Base-by-base conservation (phyloP, 2,329 filamentous ascomycete species). In the Pyrenochaeta sp. region DNA sequence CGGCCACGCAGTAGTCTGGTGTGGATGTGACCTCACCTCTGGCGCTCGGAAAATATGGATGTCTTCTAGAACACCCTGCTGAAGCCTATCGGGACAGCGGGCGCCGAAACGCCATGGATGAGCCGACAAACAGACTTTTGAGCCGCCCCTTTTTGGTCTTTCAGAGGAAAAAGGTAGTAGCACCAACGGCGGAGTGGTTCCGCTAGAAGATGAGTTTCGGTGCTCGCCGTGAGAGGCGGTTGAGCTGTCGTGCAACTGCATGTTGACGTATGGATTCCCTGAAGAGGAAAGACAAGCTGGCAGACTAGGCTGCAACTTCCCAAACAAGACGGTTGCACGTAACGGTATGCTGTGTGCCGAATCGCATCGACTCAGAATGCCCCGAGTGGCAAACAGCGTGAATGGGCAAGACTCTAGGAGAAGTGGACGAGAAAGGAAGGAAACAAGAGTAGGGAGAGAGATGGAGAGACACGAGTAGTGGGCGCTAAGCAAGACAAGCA, bases 61-160 rank as follows among this genome's bases (percentile, higher is more conserved):
- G 41, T 48, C 39, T 62, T 62, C 60, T 58, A 56, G 60, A 62
- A 62, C 43, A 33, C 30, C 6, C 35, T 21, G 44, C 50, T 51
- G n/a, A n/a, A 53, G 43, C 45, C 45, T 47, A 42, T 11, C 50
- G 45, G 45, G 30, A 17, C 6, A 20, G 11, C 11, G 1, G 21
- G 20, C 45, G 32, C 58, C 39, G 43, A 56, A 49, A 51, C 47
- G 44, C 48, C 45, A 40, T 49, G 17, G 37, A 20, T 6, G 14
- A 20, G 15, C 15, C 45, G 15, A 31, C 30, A 27, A 32, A 46
- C 40, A 43, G 33, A 41, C 21, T 45, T 40, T 20, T 45, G 18
- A 37, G 23, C 4, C 4, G 23, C 23, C 23, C 23, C n/a, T n/a
- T n/a, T n/a, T n/a, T n/a, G n/a, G n/a, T n/a, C n/a, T n/a, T n/a